Evolutionary conservation across 768 basidiomycete genomes (phyloP).

Genomic region (Mrakia hoshinonis): DNA sequence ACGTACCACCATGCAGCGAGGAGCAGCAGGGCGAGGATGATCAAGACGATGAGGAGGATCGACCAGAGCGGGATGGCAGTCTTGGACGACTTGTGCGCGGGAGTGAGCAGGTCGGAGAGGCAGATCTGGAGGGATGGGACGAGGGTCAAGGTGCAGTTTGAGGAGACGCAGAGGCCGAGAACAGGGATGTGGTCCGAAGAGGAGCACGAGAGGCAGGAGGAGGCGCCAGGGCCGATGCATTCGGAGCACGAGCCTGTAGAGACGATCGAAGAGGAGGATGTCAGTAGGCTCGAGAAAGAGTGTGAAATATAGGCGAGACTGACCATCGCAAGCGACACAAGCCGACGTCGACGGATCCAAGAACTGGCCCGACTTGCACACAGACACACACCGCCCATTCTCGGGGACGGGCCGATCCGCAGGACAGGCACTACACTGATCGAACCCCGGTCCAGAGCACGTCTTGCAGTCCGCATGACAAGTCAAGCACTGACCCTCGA

Average conservation of each 20-base stretch:
- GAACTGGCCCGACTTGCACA: slow-evolving; percentile 63
- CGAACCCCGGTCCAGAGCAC: slow-evolving; percentile 69
- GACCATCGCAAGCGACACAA: slow-evolving; percentile 60
- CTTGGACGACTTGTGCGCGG: slow-evolving; percentile 47
- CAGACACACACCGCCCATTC: slow-evolving; percentile 65
- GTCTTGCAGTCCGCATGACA: slow-evolving; percentile 83
- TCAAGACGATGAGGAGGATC: slow-evolving; percentile 58
- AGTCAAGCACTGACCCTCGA: slow-evolving; percentile 57
- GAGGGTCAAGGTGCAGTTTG: slow-evolving; percentile 55
- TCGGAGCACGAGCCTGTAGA: slow-evolving; percentile 56
- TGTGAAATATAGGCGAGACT: not conserved
- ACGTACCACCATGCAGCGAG: slow-evolving; percentile 10
- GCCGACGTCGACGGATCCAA: slow-evolving; percentile 57
- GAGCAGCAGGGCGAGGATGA: slow-evolving; percentile 54
- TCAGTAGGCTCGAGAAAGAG: not conserved
- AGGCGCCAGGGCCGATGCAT: slow-evolving; percentile 61
- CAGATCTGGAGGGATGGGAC: slow-evolving; percentile 67
- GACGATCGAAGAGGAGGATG: not conserved
- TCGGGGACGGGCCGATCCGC: slow-evolving; percentile 60
- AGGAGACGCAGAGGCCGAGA: slow-evolving; percentile 55
- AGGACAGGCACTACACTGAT: slow-evolving; percentile 67
- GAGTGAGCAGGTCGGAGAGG: slow-evolving; percentile 61
- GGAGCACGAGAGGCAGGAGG: slow-evolving; percentile 65
- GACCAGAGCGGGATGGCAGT: slow-evolving; percentile 52
- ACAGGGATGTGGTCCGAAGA: slow-evolving; percentile 56